Base-by-base conservation (phyloP, 768 basidiomycete species). In the Lactarius hengduanensis region DNA sequence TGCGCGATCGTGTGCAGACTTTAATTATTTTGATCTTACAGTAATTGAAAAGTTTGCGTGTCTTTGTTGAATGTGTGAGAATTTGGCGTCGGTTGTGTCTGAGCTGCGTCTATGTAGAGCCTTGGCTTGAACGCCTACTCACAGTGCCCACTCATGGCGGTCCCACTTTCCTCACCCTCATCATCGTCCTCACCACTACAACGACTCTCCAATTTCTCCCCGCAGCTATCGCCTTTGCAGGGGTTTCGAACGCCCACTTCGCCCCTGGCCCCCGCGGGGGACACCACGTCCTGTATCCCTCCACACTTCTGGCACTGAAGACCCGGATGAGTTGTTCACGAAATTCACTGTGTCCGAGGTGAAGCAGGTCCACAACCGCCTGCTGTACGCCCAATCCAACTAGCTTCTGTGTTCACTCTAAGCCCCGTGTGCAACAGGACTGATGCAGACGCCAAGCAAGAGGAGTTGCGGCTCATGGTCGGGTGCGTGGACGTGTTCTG, bases 381-480 rank as follows among this genome's bases (percentile, higher is more conserved):
- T 94, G 60, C 84, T 86, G 92, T 91, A 59, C 71, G 72, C 72
- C 26, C 50, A 64, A 61, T 38, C 26, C 45, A n/a, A 9, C 58
- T 50, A n/a, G 38, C 40, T 30, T 45, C 34, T 36, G 36, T 28
- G n/a, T 58, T 57, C 30, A 57, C 66, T 62, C 57, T 61, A 47
- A 43, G 41, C 54, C 11, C 13, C 40, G 28, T 50, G 18, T 62
- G 58, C 28, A 68, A 63, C 40, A 60, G 69, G 60, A 32, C 64
- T 59, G 92, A 94, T 78, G 92, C 92, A 0, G 90, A 93, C 73
- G 88, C 86, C 54, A 94, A 94, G 76, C 90, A 92, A 72, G 90
- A 94, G 74, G 92, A 94, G 73, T 82, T 94, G 54, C 83, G 92
- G 72, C 80, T 91, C 55, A 94, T 94, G 92, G 92, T 94, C 77